These are phyloP conservation scores for Tolypocladium nubicola DNA, from an alignment of 2,329 filamentous ascomycete species.

Conservation along the genomic window DNA sequence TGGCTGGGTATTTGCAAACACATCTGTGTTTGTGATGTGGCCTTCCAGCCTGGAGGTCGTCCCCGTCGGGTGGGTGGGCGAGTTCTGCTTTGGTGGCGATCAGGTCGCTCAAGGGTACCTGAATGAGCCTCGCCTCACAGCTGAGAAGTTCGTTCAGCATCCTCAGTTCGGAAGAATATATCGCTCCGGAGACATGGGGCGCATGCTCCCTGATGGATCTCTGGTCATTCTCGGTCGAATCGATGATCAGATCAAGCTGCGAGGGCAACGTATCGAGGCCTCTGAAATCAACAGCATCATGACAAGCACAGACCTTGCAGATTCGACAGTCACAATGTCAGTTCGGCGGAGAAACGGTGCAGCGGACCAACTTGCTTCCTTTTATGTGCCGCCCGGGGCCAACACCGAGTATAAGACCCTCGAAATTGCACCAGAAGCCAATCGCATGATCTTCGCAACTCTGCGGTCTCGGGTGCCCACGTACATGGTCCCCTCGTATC, in stretches of 20 bases:
- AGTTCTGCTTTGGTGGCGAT: constrained; percentile 78
- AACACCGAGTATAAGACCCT: constrained; percentile 24
- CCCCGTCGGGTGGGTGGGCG: constrained; percentile 64
- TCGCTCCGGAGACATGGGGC: constrained; percentile 71
- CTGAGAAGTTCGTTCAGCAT: constrained; percentile 59
- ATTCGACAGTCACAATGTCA: constrained; percentile 56
- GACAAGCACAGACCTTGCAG: constrained; percentile 37
- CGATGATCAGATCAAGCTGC: constrained; percentile 73
- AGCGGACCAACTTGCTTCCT: constrained; percentile 51
- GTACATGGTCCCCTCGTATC: constrained; percentile 71
- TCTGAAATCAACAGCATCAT: constrained; percentile 61
- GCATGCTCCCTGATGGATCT: constrained; percentile 67
- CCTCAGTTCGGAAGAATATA: constrained; percentile 63
- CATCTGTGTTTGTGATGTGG: constrained; percentile 57
- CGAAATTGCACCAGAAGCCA: constrained; percentile 19
- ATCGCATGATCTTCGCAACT: constrained; percentile 39
- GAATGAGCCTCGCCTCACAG: constrained; percentile 50
- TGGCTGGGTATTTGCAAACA: constrained; percentile 65
- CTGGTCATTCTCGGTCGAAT: constrained; percentile 62
- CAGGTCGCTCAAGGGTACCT: constrained; percentile 73
- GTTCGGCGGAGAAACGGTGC: constrained; percentile 27
- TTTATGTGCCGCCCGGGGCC: constrained; percentile 45
- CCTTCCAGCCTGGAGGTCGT: constrained; percentile 37
- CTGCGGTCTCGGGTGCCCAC: constrained; percentile 48
- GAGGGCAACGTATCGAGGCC: constrained; percentile 71